Conservation (phyloP, 805 yeast genomes). For the Barnettozyma sucrosica region DNA sequence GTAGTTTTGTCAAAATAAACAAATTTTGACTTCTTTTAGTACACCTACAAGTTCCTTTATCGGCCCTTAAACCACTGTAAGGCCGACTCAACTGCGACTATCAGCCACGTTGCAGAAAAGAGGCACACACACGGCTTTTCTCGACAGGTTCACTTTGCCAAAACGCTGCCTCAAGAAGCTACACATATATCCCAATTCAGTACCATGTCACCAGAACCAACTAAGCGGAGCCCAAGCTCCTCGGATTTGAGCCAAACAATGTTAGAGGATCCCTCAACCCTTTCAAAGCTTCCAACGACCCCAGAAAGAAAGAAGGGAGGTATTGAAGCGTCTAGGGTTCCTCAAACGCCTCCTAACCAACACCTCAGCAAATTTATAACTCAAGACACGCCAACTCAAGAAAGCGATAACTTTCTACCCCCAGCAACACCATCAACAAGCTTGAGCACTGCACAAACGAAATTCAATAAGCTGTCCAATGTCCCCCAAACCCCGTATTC, state of each 20-base stretch:
- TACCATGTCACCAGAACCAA: neutral
- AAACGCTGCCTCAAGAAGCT: too few relatives aligned
- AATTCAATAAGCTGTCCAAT: slow-evolving; percentile 14
- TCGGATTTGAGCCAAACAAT: neutral
- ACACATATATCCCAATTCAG: neutral
- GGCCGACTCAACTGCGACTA: too few relatives aligned
- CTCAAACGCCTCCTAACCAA: slow-evolving; percentile 22
- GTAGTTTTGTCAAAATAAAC: neutral
- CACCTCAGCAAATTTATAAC: slow-evolving; percentile 4
- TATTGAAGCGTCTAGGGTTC: slow-evolving; percentile 4
- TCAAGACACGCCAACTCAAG: slow-evolving; percentile 18
- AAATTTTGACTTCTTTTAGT: neutral
- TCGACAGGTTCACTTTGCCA: neutral
- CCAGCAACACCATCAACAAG: slow-evolving; percentile 22
- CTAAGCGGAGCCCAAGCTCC: neutral
- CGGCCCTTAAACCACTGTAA: too few relatives aligned
- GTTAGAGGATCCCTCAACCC: too few relatives aligned
- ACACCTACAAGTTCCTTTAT: too few relatives aligned
- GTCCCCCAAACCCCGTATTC: slow-evolving; percentile 23
- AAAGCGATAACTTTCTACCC: slow-evolving; percentile 10
- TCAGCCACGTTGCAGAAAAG: neutral
- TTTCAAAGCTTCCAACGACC: slow-evolving; percentile 9
- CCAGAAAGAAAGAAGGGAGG: slow-evolving; percentile 11
- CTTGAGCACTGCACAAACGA: neutral
- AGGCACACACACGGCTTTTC: neutral